These are phyloP conservation scores for Ophiocordyceps unilateralis DNA, from an alignment of 2,329 filamentous ascomycete species.

Conservation along the genomic window DNA sequence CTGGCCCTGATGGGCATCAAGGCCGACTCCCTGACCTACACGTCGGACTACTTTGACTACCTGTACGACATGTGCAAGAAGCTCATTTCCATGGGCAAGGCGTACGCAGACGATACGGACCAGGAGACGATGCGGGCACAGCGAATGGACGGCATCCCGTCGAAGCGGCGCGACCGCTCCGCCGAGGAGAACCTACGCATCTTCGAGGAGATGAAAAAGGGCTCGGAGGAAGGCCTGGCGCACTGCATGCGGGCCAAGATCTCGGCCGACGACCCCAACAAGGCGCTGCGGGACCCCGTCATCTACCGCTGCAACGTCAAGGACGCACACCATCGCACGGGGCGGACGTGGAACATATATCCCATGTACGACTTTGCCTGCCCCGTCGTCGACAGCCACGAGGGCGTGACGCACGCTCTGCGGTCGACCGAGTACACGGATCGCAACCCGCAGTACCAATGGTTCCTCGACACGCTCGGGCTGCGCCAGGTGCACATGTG, in stretches of 20 bases:
- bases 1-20: constrained; percentile 81
- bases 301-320: constrained; percentile 80
- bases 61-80: constrained; percentile 73
- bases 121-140: constrained; percentile 76
- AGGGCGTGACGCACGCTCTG: constrained; percentile 71
- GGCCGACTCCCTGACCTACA: constrained; percentile 74
- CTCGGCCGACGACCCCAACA: constrained; percentile 80
- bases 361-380: constrained; percentile 79
- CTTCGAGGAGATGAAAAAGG: constrained; percentile 88
- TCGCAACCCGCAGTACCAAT: constrained; percentile 72
- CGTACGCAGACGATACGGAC: constrained; percentile 88
- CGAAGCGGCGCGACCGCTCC: constrained; percentile 58
- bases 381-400: constrained; percentile 62
- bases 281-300: constrained; percentile 88
- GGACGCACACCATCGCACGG: constrained; percentile 58
- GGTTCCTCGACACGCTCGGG: constrained; percentile 61
- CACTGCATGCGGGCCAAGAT: constrained; percentile 96
- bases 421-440: constrained; percentile 79
- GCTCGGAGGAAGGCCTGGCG: constrained; percentile 56
- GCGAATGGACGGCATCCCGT: constrained; percentile 70
- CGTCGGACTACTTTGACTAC: constrained; percentile 88
- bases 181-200: constrained; percentile 72
- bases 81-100: constrained; percentile 73
- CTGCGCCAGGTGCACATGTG: constrained; percentile 67
- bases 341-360: constrained; percentile 68